A percentile compares a stretch with the other conserved stretches of the same genome.
Conservation (phyloP, 2,329 filamentous ascomycete genomes). For the Aspergillus sp. region DNA sequence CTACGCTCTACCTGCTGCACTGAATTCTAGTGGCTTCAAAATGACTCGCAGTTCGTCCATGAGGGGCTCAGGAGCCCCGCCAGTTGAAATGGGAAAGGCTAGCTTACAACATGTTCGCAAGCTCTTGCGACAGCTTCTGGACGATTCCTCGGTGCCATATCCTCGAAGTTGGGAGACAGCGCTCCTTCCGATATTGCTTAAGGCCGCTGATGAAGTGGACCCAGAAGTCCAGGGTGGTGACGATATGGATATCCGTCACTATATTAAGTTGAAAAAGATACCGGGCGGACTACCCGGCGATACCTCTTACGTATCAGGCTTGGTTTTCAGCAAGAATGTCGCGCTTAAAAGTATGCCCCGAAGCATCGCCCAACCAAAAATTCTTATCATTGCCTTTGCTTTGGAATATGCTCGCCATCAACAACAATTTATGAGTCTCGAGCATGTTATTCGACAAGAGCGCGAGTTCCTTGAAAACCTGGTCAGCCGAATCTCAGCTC, state of each 20-base stretch:
- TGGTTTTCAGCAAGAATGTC: slow-evolving; percentile 96
- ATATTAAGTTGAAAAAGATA: slow-evolving; percentile 96
- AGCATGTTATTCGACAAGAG: slow-evolving; percentile 95
- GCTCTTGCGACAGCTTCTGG: slow-evolving; percentile 77
- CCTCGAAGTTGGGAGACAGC: slow-evolving; percentile 83
- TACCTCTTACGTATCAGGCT: slow-evolving; percentile 92
- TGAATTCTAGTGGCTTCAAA: slow-evolving; percentile 42
- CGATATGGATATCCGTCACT: slow-evolving; percentile 95
- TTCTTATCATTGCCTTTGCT: slow-evolving; percentile 89
- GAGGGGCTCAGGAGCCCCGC: slow-evolving; percentile 69
- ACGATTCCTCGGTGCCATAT: slow-evolving; percentile 73
- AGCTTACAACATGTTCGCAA: slow-evolving; percentile 86
- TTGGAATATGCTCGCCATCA: slow-evolving; percentile 94
- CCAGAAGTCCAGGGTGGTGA: slow-evolving; percentile 88
- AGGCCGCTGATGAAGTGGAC: slow-evolving; percentile 90
- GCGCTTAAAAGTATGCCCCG: slow-evolving; percentile 95
- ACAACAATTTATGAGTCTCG: slow-evolving; percentile 95
- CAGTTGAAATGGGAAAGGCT: slow-evolving; percentile 81
- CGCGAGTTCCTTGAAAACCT: slow-evolving; percentile 89
- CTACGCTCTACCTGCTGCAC: slow-evolving; percentile 44
- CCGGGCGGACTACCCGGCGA: slow-evolving; percentile 86
- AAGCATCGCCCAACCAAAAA: slow-evolving; percentile 77
- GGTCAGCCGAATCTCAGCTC: slow-evolving; percentile 83
- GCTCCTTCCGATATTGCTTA: slow-evolving; percentile 82
- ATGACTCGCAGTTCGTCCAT: slow-evolving; percentile 81